Base-by-base conservation (phyloP, 768 basidiomycete species). In the Amanita rubescens region DNA sequence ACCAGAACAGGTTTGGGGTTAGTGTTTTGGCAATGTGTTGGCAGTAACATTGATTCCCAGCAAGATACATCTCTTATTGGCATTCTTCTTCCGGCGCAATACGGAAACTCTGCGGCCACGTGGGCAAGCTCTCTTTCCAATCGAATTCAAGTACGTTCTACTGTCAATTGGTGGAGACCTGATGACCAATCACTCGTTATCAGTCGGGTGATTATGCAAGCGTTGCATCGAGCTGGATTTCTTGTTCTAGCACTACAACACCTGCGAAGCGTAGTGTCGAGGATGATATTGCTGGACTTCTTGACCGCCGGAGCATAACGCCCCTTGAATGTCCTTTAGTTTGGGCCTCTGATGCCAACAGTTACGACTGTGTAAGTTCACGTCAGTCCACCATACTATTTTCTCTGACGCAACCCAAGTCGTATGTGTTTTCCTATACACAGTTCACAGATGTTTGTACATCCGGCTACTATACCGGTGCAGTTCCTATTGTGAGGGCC, bases 401-500 rank as follows among this genome's bases (percentile, higher is more conserved):
- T 8, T 30, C 27, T 30, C 27, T 46, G 45, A n/a, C 22, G 30
- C 5, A 43, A 27, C 12, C 15, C 15, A 25, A 79, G 72, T 68
- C 75, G 3, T 67, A 64, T 53, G 76, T 80, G 5, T 77, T 78
- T 60, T 63, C 43, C 45, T 76, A 69, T 56, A 61, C 65, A 1
- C 62, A 60, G 22, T 71, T 71, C 12, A 55, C 71, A 39, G 77
- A 78, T 58, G 65, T 78, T 17, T 78, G 76, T 65, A 74, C 71
- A 4, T 70, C 73, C 38, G 65, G 55, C 55, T 77, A 72, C 58
- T 71, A 64, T 50, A 65, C 62, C 2, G 48, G 58, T 17, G 67
- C 70, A n/a, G 63, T 71, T 25, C 71, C 70, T 10, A 64, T 71
- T 25, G 71, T 73, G 51, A 52, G 67, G 14, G 14, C 15, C 45